Conservation (phyloP, 2,329 filamentous ascomycete species). For the Colletotrichum sp. region DNA sequence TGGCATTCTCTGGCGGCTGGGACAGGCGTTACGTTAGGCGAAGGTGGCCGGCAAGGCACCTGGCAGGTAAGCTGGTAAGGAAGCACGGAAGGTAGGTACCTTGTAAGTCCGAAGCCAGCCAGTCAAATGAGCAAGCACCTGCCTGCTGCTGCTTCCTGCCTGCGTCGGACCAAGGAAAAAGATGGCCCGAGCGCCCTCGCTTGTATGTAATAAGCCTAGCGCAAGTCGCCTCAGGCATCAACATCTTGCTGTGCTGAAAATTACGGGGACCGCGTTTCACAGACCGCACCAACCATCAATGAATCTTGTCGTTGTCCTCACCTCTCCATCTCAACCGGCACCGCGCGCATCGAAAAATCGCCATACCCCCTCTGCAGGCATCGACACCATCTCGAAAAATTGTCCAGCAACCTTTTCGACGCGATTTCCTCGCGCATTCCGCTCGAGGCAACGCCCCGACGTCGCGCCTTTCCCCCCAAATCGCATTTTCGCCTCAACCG, state of each 20-base stretch:
- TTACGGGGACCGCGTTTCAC: conserved; percentile 41
- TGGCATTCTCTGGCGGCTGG: conserved; percentile 7
- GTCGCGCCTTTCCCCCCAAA: conserved; percentile 37
- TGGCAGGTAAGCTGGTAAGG: background rate
- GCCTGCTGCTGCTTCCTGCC: conserved; percentile 5
- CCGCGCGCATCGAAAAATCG: conserved; percentile 66
- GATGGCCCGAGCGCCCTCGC: conserved; percentile 14
- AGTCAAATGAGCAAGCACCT: conserved; percentile 1
- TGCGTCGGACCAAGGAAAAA: background rate
- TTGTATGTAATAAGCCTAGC: conserved; percentile 15
- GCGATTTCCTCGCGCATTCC: conserved; percentile 56
- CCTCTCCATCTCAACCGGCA: conserved; percentile 55
- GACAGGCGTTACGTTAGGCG: background rate
- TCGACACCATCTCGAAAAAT: conserved; percentile 61
- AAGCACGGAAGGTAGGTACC: background rate
- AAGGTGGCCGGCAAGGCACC: background rate
- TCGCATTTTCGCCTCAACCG: conserved; percentile 47
- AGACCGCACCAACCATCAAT: conserved; percentile 51
- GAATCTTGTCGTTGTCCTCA: conserved; percentile 58
- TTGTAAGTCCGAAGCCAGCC: conserved; percentile 3
- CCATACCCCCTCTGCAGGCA: conserved; percentile 64
- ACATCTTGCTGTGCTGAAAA: conserved; percentile 44
- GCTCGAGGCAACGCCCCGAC: conserved; percentile 45
- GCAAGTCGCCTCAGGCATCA: conserved; percentile 28
- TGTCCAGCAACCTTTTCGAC: conserved; percentile 58